Evolutionary conservation across 2,329 filamentous ascomycete species (phyloP).

Genomic region (Pseudogymnoascus sp.): DNA sequence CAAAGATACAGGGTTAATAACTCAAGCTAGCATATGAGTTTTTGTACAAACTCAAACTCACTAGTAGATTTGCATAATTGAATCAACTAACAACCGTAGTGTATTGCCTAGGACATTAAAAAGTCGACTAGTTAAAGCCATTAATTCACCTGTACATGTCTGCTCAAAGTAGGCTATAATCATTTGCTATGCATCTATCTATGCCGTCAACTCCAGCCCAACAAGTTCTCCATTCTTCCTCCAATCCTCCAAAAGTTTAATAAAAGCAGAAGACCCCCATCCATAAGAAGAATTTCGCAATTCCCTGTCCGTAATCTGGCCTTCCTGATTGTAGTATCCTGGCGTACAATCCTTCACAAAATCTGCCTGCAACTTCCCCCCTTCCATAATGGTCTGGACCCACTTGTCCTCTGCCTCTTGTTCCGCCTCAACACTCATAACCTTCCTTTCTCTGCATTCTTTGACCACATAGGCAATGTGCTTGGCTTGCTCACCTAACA

Average conservation of each 20-base stretch:
- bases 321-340: slow-evolving; percentile 9
- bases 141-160: not conserved
- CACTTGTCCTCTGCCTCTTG: slow-evolving; percentile 7
- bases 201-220: not conserved
- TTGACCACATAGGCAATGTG: slow-evolving; percentile 11
- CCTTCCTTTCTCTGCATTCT: not conserved
- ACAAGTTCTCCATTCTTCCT: not conserved
- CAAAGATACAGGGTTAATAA: not conserved
- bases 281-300: not conserved
- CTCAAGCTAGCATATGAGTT: not conserved
- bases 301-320: not conserved
- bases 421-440: not conserved
- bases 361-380: not conserved
- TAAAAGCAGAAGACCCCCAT: not conserved
- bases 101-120: not conserved
- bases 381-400: slow-evolving; percentile 1
- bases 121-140: not conserved
- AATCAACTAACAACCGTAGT: not conserved
- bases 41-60: not conserved
- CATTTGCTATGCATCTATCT: not conserved
- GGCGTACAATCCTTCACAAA: slow-evolving; percentile 9
- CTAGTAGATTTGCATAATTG: not conserved
- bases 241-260: slow-evolving; percentile 4
- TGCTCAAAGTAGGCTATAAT: not conserved
- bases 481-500: not conserved